Evolutionary conservation across 2,329 filamentous ascomycete species (phyloP).

Genomic region (Didymellaceae sp.): DNA sequence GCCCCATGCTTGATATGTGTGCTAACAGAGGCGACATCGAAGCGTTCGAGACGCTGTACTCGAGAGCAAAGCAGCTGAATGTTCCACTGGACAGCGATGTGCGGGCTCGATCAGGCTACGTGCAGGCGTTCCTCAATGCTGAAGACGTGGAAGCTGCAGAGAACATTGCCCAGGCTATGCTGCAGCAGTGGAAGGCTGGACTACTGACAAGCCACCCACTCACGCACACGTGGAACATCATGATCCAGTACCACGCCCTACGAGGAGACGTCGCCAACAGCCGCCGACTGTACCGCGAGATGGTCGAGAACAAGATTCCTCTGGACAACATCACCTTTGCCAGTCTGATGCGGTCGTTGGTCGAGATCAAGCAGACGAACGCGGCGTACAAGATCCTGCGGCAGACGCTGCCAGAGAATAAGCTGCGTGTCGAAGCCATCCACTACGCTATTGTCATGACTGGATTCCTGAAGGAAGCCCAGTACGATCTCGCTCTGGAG

Average conservation of each 20-base stretch:
- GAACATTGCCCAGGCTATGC: slow-evolving; percentile 64
- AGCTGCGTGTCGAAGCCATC: slow-evolving; percentile 53
- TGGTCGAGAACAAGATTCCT: slow-evolving; percentile 59
- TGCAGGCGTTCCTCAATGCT: slow-evolving; percentile 66
- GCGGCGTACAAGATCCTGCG: slow-evolving; percentile 62
- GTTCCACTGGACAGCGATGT: slow-evolving; percentile 31
- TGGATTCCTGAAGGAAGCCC: slow-evolving; percentile 53
- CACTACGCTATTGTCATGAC: slow-evolving; percentile 63
- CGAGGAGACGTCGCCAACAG: slow-evolving; percentile 64
- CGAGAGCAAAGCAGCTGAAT: slow-evolving; percentile 61
- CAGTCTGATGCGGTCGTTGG: slow-evolving; percentile 65
- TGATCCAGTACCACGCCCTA: slow-evolving; percentile 73
- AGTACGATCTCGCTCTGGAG: slow-evolving; percentile 57
- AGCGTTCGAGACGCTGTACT: slow-evolving; percentile 69
- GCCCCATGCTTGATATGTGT: slow-evolving; percentile 75
- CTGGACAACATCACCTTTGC: slow-evolving; percentile 66
- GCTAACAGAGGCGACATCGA: slow-evolving; percentile 76
- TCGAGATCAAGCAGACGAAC: slow-evolving; percentile 59
- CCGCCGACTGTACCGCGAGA: slow-evolving; percentile 61
- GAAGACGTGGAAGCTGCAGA: slow-evolving; percentile 52
- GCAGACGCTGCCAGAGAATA: slow-evolving; percentile 58
- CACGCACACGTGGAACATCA: slow-evolving; percentile 77
- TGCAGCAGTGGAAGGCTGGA: slow-evolving; percentile 51
- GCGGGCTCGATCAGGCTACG: slow-evolving; percentile 53
- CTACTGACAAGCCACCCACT: slow-evolving; percentile 56